Conservation (phyloP, 176 grass and related monocot genomes). For the Eremochloa ophiuroides region DNA sequence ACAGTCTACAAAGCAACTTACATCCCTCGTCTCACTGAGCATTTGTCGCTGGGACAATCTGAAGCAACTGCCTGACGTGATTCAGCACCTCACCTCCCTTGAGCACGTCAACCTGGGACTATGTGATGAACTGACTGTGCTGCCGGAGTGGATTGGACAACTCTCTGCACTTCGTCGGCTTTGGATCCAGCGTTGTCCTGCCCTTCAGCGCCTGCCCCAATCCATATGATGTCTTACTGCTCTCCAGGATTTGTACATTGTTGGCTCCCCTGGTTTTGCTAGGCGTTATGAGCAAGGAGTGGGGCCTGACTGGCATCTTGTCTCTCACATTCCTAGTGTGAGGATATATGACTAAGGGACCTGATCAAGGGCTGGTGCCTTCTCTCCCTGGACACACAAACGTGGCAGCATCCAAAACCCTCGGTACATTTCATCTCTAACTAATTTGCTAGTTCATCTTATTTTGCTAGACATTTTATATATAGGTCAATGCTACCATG, state of each 20-base stretch:
- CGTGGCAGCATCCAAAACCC: too few species aligned
- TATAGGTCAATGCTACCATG: too few species aligned
- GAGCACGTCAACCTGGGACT: accelerated
- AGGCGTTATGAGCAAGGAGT: not conserved
- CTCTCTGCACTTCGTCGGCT: not conserved
- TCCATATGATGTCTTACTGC: not conserved
- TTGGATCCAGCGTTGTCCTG: not conserved
- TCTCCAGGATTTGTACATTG: not conserved
- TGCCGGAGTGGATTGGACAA: not conserved
- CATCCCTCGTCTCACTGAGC: not conserved
- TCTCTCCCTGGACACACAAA: not conserved
- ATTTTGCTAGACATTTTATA: too few species aligned
- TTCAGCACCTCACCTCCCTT: not conserved
- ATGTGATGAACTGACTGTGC: not conserved
- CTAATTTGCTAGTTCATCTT: too few species aligned
- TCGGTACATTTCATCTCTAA: too few species aligned
- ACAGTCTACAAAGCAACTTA: not conserved
- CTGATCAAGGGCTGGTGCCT: too few species aligned
- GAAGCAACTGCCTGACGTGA: not conserved
- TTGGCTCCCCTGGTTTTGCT: not conserved
- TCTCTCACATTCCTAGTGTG: not conserved
- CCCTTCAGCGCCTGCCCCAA: not conserved
- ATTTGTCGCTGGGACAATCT: not conserved
- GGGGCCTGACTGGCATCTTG: not conserved
- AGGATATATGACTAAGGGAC: not conserved